phyloP scores from a whole-genome alignment of 805 yeast genomes.

The Candida loeiensis region DNA sequence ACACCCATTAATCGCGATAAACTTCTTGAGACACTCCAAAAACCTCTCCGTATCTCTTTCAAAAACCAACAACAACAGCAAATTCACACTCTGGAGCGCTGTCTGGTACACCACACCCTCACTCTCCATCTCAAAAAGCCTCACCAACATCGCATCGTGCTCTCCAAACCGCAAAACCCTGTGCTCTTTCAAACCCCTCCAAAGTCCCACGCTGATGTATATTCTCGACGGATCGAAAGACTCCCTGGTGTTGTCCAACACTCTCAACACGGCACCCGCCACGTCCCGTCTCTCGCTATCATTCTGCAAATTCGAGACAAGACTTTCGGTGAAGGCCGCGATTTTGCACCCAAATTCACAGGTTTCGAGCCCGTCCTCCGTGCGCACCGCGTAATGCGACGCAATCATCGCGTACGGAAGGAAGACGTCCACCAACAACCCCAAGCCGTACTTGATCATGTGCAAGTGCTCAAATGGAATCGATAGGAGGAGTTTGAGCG shows the following conservation, averaged over 20 bases:
- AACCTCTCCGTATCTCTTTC: conserved; percentile 14
- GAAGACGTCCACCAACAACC: conserved; percentile 45
- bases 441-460: conserved; percentile 32
- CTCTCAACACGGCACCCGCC: conserved; percentile 32
- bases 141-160: conserved; percentile 23
- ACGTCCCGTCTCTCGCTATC: conserved; percentile 25
- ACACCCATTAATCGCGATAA: conserved; percentile 40
- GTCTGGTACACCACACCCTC: conserved; percentile 55
- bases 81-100: conserved; percentile 48
- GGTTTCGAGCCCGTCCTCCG: conserved; percentile 10
- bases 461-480: conserved; percentile 45
- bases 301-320: conserved; percentile 27
- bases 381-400: conserved; percentile 49
- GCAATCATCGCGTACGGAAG: conserved; percentile 65
- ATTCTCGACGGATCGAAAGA: conserved; percentile 71
- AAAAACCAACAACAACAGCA: conserved; percentile 43
- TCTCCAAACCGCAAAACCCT: conserved; percentile 23
- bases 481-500: conserved; percentile 52
- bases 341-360: conserved; percentile 62
- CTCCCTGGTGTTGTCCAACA: conserved; percentile 45
- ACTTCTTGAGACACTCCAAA: conserved; percentile 26
- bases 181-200: conserved; percentile 44
- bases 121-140: conserved; percentile 32
- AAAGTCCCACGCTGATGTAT: conserved; percentile 54
- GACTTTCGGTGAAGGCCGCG: conserved; percentile 40